Evolutionary conservation across 2,329 filamentous ascomycete species (phyloP).

Genomic region (Colletotrichum sp.): DNA sequence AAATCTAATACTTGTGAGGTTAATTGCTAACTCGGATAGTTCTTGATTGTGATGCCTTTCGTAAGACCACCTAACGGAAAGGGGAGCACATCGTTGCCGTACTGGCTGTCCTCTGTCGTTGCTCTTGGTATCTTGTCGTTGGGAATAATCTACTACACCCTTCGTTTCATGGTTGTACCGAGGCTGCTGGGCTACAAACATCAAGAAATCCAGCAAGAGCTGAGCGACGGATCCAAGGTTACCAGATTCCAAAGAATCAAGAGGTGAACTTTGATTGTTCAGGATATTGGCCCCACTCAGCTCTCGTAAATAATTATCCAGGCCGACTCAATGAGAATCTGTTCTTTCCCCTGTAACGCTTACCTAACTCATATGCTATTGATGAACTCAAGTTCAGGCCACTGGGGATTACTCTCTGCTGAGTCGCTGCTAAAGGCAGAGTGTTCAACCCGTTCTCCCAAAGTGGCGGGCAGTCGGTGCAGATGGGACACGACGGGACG

Average conservation of each 20-base stretch:
- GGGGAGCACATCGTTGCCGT: slow-evolving; percentile 10
- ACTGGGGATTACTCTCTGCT: background rate
- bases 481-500: background rate
- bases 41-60: slow-evolving; percentile 16
- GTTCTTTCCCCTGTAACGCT: background rate
- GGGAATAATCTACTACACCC: slow-evolving; percentile 1
- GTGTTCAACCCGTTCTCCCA: background rate
- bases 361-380: background rate
- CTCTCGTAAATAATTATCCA: background rate
- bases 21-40: background rate
- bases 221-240: slow-evolving; percentile 12
- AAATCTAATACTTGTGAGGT: fast-evolving
- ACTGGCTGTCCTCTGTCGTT: slow-evolving; percentile 17
- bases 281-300: background rate
- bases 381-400: background rate
- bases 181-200: slow-evolving; percentile 2
- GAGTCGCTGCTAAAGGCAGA: background rate
- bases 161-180: background rate
- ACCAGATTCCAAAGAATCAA: slow-evolving; percentile 10
- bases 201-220: background rate
- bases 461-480: background rate
- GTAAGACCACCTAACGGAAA: slow-evolving; percentile 9
- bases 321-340: background rate
- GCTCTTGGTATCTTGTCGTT: slow-evolving; percentile 2
- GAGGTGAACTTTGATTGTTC: background rate